Evolutionary conservation across 805 yeast genomes (phyloP), one percentile per base, ranked within the genome.

Genomic region (Starmerella floris): DNA sequence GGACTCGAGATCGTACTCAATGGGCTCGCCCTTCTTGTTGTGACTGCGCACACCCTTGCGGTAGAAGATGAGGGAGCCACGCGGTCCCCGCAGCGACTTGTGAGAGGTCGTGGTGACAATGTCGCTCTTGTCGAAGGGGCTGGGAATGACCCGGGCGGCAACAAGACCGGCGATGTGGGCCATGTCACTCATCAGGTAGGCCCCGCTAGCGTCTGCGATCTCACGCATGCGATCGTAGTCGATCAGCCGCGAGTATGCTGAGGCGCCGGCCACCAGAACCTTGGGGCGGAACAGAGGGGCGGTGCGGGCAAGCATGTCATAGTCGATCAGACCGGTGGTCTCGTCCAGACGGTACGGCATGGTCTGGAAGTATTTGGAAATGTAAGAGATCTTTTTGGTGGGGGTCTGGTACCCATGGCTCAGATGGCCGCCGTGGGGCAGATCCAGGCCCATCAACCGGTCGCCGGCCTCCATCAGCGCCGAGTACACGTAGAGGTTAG

Each of bases 371-470:
- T 88, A 88, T 57, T 84, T 88, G 41, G 96, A 85, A 53, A 88
- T 78, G 59, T 75, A 83, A 31, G 94, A 83, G 59, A 88, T 87
- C 70, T 87, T 87, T 58, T 87, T 79, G 50, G 82, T 67, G 48
- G 80, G 77, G 41, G 95, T 83, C 69, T 85, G 95, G 68, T 88
- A 88, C 55, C 98, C 98, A 62, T 88, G 98, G 34, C 94, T 82
- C 62, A 88, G 74, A 63, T 88, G 98, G 52, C 98, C 98, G 57
- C 98, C 98, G 58, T 88, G 96, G 48, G 98, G 97, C 60, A 88
- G 74, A 63, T 88, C 97, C 51, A 88, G 74, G 56, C 98, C 98
- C 98, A 88, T 88, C 52, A 88, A 65, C 63, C 97, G 76, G 58
- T 85, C 97, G 52, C 85, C 91, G 39, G 81, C 84, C 56, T 81